phyloP scores from a whole-genome alignment of 352 stramenopile genomes.

The Pythium volutum region DNA sequence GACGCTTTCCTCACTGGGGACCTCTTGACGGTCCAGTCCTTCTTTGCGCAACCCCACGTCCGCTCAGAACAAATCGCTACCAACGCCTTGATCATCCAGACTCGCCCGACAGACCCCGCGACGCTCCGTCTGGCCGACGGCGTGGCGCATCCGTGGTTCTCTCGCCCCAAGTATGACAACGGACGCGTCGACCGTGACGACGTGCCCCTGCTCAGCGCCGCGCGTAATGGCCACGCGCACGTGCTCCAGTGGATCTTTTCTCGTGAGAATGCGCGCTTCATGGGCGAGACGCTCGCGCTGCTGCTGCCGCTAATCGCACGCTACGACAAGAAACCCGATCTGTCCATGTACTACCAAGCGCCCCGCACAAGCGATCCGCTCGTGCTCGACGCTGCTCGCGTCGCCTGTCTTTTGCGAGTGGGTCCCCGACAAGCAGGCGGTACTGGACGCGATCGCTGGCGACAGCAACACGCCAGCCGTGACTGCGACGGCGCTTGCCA shows the following conservation, averaged over 20 bases:
- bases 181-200: background rate
- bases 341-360: too few relatives aligned
- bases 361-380: background rate
- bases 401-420: background rate
- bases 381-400: background rate
- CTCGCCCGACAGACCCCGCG: too few relatives aligned
- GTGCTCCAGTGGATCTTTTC: background rate
- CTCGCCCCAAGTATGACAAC: background rate
- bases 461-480: background rate
- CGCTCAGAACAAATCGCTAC: background rate
- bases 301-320: background rate
- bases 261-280: background rate
- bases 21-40: background rate
- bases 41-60: background rate
- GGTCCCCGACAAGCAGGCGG: background rate
- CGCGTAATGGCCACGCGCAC: background rate
- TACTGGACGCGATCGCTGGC: background rate
- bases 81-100: background rate
- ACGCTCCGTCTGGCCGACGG: background rate
- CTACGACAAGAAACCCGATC: background rate
- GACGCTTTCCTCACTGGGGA: background rate
- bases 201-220: background rate
- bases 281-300: background rate
- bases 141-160: background rate
- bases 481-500: background rate